phyloP scores from a whole-genome alignment of 106 monocot species.

The Alisma plantagoaquatica region DNA sequence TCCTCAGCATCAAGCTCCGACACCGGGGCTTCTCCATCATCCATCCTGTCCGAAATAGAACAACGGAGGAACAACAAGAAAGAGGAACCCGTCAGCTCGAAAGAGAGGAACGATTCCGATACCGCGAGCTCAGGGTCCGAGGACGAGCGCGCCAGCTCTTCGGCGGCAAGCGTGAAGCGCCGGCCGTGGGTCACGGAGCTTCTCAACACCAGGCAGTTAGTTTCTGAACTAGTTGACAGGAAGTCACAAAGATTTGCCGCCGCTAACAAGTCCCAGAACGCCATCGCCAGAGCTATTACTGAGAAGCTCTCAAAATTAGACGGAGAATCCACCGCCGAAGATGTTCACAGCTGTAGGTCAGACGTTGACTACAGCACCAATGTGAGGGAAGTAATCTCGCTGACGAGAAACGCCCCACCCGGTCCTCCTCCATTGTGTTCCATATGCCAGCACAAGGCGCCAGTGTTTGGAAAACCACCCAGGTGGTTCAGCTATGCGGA shows the following conservation, averaged over 20 bases:
- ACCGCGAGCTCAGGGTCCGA: conserved; percentile 44
- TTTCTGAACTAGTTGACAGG: conserved; percentile 20
- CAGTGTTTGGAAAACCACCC: conserved; percentile 78
- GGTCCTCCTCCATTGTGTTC: conserved; percentile 88
- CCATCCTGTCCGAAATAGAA: conserved; percentile 37
- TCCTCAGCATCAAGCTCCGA: conserved; percentile 84
- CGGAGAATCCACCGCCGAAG: conserved; percentile 17
- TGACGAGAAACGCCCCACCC: conserved; percentile 33
- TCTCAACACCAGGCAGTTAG: conserved; percentile 10
- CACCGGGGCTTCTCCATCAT: conserved; percentile 72
- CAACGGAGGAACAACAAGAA: conserved; percentile 23
- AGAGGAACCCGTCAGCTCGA: conserved; percentile 7
- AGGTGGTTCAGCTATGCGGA: conserved; percentile 69
- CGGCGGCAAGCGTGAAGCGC: conserved; percentile 12
- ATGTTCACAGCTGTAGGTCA: conserved; percentile 13
- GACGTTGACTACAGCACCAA: conserved; percentile 33
- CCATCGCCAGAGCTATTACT: conserved; percentile 32
- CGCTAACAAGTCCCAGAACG: conserved; percentile 16
- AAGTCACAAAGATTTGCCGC: conserved; percentile 19
- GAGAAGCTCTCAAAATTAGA: conserved; percentile 38
- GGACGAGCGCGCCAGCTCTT: conserved; percentile 16
- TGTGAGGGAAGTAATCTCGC: conserved; percentile 43
- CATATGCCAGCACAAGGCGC: conserved; percentile 77
- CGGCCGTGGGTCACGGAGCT: conserved; percentile 42
- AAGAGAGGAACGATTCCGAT: conserved; percentile 16